These are phyloP conservation scores for Garcia nutans DNA, from an alignment of 345 rosid species.

Conservation along the genomic window DNA sequence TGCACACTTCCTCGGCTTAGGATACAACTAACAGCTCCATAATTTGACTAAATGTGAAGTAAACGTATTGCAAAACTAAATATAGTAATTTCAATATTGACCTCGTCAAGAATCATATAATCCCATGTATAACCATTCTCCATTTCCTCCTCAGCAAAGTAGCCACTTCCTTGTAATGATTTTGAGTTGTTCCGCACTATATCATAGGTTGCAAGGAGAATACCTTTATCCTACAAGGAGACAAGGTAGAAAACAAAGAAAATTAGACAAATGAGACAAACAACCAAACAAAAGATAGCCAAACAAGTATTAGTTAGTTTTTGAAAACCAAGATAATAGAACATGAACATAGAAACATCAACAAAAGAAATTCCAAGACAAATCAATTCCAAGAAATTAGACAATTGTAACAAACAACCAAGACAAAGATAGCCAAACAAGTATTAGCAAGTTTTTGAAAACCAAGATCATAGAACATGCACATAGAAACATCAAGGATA, in stretches of 20 bases:
- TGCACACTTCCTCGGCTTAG: not conserved
- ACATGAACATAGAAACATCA: not conserved
- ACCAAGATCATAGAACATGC: not conserved
- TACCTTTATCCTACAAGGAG: constrained; percentile 68
- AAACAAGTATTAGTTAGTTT: not conserved
- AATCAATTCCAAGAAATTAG: not conserved
- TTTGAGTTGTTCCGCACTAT: constrained; percentile 84
- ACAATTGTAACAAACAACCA: not conserved
- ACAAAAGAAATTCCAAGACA: not conserved
- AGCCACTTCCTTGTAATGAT: constrained; percentile 55
- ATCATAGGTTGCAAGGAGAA: constrained; percentile 93
- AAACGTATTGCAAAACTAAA: not conserved
- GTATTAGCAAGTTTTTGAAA: not conserved
- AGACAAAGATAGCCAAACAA: not conserved
- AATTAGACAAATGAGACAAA: not conserved
- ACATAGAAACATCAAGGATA: not conserved
- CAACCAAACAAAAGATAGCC: not conserved
- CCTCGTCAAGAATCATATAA: constrained; percentile 99
- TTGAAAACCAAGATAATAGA: constrained; percentile 6
- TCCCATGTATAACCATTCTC: constrained; percentile 77
- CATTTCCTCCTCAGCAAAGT: constrained; percentile 45
- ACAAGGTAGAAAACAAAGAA: constrained; percentile 14
- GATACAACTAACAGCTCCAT: not conserved
- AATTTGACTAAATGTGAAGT: not conserved
- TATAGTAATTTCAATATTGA: constrained; percentile 17